Evolutionary conservation across 306 rosid genomes (phyloP).

Genomic region (Canavalia ensiformis): DNA sequence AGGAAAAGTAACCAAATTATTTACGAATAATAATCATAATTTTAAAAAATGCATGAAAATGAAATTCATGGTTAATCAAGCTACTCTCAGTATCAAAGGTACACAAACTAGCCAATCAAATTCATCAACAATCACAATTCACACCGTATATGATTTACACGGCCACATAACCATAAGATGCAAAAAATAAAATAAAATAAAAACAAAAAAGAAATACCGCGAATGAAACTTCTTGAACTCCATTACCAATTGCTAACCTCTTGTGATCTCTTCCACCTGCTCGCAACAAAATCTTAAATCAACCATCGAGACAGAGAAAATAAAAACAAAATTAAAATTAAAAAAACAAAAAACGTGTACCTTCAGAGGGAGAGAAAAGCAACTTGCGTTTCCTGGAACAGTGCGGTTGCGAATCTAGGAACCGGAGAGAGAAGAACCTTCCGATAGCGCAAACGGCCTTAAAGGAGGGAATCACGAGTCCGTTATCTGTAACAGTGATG

Average conservation of each 20-base stretch:
- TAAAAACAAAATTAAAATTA: too few species aligned
- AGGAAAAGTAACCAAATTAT: neutral
- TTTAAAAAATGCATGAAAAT: neutral
- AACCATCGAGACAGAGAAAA: neutral
- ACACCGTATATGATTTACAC: neutral
- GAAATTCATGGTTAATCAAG: neutral
- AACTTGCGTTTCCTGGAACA: constrained; percentile 56
- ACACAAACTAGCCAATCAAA: neutral
- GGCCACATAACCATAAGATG: neutral
- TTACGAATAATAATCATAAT: neutral
- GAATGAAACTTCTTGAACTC: constrained; percentile 28
- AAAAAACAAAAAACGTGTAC: neutral
- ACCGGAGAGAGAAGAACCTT: neutral
- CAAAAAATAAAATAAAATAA: neutral
- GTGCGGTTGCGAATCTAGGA: neutral
- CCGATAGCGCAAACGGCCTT: constrained; percentile 44
- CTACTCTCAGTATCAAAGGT: neutral
- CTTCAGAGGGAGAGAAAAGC: neutral
- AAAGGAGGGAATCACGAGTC: constrained; percentile 50
- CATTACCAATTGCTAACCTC: constrained; percentile 32
- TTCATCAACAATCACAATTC: neutral
- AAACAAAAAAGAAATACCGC: constrained; percentile 25
- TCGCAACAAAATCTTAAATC: constrained; percentile 14
- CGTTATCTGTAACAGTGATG: constrained; percentile 44
- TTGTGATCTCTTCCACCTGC: constrained; percentile 36